Base-by-base conservation (phyloP, 768 basidiomycete genomes). In the Macrolepiota albuminosa region DNA sequence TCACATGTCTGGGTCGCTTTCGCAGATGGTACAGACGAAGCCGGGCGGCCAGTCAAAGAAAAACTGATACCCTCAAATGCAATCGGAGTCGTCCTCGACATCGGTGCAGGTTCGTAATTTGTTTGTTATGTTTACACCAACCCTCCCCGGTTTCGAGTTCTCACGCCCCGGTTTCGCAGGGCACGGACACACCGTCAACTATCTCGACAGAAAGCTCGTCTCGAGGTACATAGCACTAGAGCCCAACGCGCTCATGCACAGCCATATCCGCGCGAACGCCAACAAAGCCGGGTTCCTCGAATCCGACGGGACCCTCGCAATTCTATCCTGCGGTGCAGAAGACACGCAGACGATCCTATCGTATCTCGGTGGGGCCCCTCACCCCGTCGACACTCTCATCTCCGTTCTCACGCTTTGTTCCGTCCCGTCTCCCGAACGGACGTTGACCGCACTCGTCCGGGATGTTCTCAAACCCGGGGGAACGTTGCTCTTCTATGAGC, bases 181-280 rank as follows among this genome's bases (percentile, higher is more conserved):
- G 0, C 76, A 82, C 58, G 89, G 90, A 0, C 88, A 89, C 66
- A 82, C 81, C 0, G 72, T 79, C 13, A 75, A 75, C 34, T 91
- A 91, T 64, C 79, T 93, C 26, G 80, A 88, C 34, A 61, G 46
- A 37, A 61, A 65, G 1, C 74, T 71, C 33, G 85, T 91, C 21
- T 79, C 81, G 1, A 83, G 76, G 67, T 91, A 91, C 63, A 73
- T 91, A 51, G 89, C 88, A 1, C 69, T 91, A 6, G 89, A 91
- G 65, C 89, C 90, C 6, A 91, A 90, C 64, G 56, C 62, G 5
- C 70, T 74, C 56, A 88, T 90, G 88, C 87, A 91, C 66, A 58
- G 72, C 5, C 67, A 75, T 18, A 80, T 92, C 40, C 79, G 84
- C 29, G 68, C 66, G 1, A 67, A 69, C 4, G 89, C 88, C 4